Conservation (phyloP, 768 basidiomycete species). For the Tylopilus sp. region DNA sequence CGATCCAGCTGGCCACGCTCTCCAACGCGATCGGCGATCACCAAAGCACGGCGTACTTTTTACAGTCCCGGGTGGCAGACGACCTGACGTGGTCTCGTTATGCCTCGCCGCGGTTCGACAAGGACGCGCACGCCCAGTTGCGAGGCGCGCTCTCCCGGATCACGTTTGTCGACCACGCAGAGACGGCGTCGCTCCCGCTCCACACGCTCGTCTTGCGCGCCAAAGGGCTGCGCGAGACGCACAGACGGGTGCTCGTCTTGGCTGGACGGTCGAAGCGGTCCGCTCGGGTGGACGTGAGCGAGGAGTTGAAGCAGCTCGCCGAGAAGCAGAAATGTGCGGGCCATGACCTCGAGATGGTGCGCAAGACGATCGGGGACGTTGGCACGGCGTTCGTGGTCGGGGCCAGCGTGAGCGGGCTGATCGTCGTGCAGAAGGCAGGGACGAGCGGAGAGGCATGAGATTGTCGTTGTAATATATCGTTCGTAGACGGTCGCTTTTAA, state of each 20-base stretch:
- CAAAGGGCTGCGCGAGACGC: slow-evolving; percentile 18
- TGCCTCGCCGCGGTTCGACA: slow-evolving; percentile 28
- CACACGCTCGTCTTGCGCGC: slow-evolving; percentile 50
- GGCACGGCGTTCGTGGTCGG: slow-evolving; percentile 71
- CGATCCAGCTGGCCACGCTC: slow-evolving; percentile 43
- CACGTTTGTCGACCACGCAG: slow-evolving; percentile 51
- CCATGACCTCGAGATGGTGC: slow-evolving; percentile 40
- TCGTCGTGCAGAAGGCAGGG: slow-evolving; percentile 65
- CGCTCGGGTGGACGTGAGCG: slow-evolving; percentile 53
- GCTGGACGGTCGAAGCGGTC: slow-evolving; percentile 76
- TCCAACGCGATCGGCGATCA: slow-evolving; percentile 74
- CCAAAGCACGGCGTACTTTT: slow-evolving; percentile 56
- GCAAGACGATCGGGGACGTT: slow-evolving; percentile 84
- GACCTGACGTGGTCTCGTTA: slow-evolving; percentile 71
- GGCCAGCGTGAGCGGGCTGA: slow-evolving; percentile 53
- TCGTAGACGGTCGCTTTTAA: no score
- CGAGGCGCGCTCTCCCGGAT: slow-evolving; percentile 57
- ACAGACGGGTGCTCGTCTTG: slow-evolving; percentile 54
- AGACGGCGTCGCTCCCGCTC: slow-evolving; percentile 49
- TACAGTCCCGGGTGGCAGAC: slow-evolving; percentile 83
- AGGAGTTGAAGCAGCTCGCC: slow-evolving; percentile 55
- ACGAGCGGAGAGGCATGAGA: slow-evolving; percentile 8
- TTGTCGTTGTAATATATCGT: no score
- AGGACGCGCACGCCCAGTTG: slow-evolving; percentile 3
- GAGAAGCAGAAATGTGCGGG: slow-evolving; percentile 23